These are phyloP conservation scores for Aspergillus novoparasiticus DNA, from an alignment of 2,329 filamentous ascomycete species.

Conservation along the genomic window DNA sequence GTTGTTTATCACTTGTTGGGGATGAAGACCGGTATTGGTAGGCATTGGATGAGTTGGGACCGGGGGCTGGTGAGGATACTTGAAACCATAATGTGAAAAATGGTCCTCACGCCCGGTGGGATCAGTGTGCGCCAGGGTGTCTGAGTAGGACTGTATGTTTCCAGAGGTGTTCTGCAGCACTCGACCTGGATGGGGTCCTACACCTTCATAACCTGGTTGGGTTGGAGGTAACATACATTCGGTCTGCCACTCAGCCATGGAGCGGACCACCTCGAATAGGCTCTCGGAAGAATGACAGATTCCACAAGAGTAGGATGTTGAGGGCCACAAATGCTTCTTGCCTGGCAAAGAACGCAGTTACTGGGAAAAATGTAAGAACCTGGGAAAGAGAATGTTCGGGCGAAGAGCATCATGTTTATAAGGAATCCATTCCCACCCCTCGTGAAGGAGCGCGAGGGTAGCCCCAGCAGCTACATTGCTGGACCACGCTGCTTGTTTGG, in stretches of 20 bases:
- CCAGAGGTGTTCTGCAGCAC: slow-evolving; percentile 47
- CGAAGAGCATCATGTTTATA: slow-evolving; percentile 47
- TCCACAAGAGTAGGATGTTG: slow-evolving; percentile 36
- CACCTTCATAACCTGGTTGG: slow-evolving; percentile 38
- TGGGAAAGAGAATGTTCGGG: slow-evolving; percentile 48
- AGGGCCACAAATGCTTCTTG: slow-evolving; percentile 41
- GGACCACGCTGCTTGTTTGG: slow-evolving; percentile 37
- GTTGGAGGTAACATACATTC: slow-evolving; percentile 42
- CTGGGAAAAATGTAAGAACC: slow-evolving; percentile 46
- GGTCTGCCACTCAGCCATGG: slow-evolving; percentile 46
- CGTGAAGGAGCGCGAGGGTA: slow-evolving; percentile 31
- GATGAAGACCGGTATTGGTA: slow-evolving; percentile 26
- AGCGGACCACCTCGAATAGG: slow-evolving; percentile 36
- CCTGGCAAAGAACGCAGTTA: slow-evolving; percentile 43
- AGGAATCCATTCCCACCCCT: slow-evolving; percentile 33
- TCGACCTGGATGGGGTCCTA: slow-evolving; percentile 39
- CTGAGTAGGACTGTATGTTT: slow-evolving; percentile 46
- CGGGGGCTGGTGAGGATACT: slow-evolving; percentile 37
- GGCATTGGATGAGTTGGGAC: slow-evolving; percentile 30
- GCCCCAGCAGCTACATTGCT: slow-evolving; percentile 39
- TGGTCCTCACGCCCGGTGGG: slow-evolving; percentile 35
- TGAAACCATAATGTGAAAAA: slow-evolving; percentile 37
- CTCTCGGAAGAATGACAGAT: slow-evolving; percentile 46
- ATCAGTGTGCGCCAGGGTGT: slow-evolving; percentile 33
- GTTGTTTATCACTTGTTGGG: slow-evolving; percentile 32